Conservation (phyloP, 1,284 basidiomycete species). For the Ceratobasidium sp. region DNA sequence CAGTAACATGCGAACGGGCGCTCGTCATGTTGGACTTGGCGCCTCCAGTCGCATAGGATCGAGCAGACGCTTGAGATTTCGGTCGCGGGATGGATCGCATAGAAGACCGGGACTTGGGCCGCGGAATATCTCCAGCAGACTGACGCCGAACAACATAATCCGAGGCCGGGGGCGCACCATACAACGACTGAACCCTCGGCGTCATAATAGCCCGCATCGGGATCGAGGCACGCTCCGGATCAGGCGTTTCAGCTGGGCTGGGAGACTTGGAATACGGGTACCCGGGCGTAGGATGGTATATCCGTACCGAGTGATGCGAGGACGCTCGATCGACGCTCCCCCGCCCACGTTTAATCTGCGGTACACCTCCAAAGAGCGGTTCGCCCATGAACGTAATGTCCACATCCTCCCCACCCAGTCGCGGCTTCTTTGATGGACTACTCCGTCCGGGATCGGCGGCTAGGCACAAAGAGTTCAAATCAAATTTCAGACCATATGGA, state of each 20-base stretch:
- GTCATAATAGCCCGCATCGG: conserved; percentile 47
- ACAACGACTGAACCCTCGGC: conserved; percentile 45
- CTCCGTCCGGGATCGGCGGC: conserved; percentile 4
- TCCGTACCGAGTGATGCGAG: conserved; percentile 20
- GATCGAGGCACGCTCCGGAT: conserved; percentile 42
- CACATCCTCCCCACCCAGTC: conserved; percentile 29
- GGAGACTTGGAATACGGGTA: conserved; percentile 23
- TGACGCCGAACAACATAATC: conserved; percentile 3
- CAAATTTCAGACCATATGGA: neutral
- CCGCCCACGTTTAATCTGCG: conserved; percentile 22
- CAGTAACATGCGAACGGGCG: conserved; percentile 13
- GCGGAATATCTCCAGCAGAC: conserved; percentile 17
- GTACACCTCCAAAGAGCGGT: conserved; percentile 28
- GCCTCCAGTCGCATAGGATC: conserved; percentile 28
- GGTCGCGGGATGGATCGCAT: conserved; percentile 10
- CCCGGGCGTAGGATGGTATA: neutral
- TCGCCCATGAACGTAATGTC: conserved; percentile 43
- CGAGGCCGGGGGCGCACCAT: conserved; percentile 7
- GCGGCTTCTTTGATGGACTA: conserved; percentile 29
- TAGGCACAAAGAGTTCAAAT: neutral
- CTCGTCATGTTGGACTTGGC: conserved; percentile 31
- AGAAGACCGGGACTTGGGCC: conserved; percentile 32
- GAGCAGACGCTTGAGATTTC: conserved; percentile 23
- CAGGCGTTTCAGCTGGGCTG: conserved; percentile 3
- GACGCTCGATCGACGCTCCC: conserved; percentile 35